A percentile compares a stretch with the other conserved stretches of the same genome.
Evolutionary conservation across 2,329 filamentous ascomycete genomes (phyloP).

Genomic region (Cytospora leucostoma): DNA sequence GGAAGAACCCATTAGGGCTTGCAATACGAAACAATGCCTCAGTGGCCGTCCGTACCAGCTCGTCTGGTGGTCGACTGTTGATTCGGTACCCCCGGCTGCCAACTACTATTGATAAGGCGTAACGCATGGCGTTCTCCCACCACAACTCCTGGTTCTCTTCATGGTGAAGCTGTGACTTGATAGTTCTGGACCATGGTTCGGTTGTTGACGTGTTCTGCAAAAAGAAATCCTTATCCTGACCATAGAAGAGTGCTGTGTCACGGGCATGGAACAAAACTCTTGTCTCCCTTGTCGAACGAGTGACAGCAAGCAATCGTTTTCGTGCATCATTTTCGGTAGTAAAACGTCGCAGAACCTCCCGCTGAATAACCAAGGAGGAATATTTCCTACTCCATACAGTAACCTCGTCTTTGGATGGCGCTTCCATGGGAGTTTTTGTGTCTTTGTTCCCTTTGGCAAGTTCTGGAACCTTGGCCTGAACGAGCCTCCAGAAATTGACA

Average conservation of each 20-base stretch:
- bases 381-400: neutral
- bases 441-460: neutral
- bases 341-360: conserved; percentile 20
- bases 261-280: conserved; percentile 28
- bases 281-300: conserved; percentile 25
- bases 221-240: neutral
- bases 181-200: conserved; percentile 25
- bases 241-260: conserved; percentile 20
- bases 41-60: neutral
- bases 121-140: conserved; percentile 29
- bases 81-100: neutral
- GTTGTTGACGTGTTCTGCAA: neutral
- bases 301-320: conserved; percentile 28
- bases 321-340: conserved; percentile 20
- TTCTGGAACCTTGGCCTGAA: too few species aligned
- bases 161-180: conserved; percentile 22
- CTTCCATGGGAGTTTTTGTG: neutral
- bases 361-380: conserved; percentile 2
- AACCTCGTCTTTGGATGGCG: rapidly evolving
- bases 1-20: neutral
- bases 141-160: conserved; percentile 14
- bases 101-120: conserved; percentile 20
- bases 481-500: neutral
- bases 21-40: neutral
- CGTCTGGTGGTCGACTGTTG: neutral